Percentiles rank a stretch among this genome's conserved stretches.
Evolutionary conservation across 2,329 filamentous ascomycete species (phyloP).

Genomic region (Trichoderma breve): DNA sequence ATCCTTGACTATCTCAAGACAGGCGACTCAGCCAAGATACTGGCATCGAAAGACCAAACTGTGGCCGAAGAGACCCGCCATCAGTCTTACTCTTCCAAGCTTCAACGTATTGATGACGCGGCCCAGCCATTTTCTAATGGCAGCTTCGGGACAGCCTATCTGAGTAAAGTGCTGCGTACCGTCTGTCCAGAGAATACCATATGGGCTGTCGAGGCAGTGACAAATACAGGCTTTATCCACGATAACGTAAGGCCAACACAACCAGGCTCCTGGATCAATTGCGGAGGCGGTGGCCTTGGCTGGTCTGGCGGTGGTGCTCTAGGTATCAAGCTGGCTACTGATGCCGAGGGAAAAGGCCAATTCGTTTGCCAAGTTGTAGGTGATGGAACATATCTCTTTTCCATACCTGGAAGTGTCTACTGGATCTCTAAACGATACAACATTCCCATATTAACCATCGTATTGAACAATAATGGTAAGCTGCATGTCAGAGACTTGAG

Average conservation of each 20-base stretch:
- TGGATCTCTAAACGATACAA: not conserved
- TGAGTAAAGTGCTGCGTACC: not conserved
- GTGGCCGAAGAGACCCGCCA: not conserved
- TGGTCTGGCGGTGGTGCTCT: not conserved
- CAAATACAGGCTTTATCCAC: not conserved
- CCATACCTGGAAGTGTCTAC: not conserved
- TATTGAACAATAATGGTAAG: not conserved
- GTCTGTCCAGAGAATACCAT: not conserved
- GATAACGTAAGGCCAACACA: not conserved
- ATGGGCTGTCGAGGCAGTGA: not conserved
- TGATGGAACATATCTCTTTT: not conserved
- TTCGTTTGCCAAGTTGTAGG: not conserved
- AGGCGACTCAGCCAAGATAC: not conserved
- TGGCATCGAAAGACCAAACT: not conserved
- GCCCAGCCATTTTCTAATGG: not conserved
- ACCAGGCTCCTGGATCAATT: not conserved
- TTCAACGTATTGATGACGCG: not conserved
- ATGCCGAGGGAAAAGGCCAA: not conserved
- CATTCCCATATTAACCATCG: not conserved
- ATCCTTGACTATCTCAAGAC: not conserved
- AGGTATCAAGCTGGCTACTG: not conserved
- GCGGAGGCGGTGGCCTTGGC: not conserved
- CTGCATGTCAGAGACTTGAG: fast-evolving
- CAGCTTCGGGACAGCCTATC: not conserved
- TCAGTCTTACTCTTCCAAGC: not conserved